Percentiles rank a stretch among this genome's conserved stretches.
Conservation (phyloP, 192 early-diverging fungal genomes). For the Entrophospora sp. region DNA sequence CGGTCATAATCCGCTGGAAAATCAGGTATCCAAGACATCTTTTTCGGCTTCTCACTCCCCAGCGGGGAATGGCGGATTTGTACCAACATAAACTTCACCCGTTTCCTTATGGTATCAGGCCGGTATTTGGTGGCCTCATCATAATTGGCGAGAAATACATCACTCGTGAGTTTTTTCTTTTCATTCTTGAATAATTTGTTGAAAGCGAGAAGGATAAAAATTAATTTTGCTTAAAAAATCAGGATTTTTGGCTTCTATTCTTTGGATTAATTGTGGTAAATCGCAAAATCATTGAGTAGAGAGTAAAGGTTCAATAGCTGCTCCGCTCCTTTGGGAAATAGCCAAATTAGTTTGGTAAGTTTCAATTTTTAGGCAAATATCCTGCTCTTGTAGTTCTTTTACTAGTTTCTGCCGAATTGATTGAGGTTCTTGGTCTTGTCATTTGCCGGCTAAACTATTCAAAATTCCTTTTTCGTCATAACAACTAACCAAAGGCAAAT, state of each 20-base stretch:
- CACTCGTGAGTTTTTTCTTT: not conserved
- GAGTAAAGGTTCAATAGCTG: not conserved
- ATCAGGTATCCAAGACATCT: constrained; percentile 98
- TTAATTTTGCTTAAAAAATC: constrained; percentile 1
- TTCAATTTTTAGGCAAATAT: not conserved
- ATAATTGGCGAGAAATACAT: constrained; percentile 14
- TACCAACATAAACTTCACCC: constrained; percentile 1
- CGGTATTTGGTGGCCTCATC: not conserved
- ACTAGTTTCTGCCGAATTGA: not conserved
- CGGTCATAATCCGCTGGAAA: constrained; percentile 89
- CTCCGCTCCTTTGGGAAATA: not conserved
- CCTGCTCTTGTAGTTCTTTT: not conserved
- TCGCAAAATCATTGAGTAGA: constrained; percentile 5
- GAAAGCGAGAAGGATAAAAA: not conserved
- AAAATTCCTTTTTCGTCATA: constrained; percentile 10
- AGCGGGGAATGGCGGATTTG: not conserved
- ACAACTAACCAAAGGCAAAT: constrained; percentile 2
- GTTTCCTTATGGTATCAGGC: constrained; percentile 9
- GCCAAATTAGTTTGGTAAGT: constrained; percentile 8
- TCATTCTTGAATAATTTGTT: not conserved
- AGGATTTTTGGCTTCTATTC: not conserved
- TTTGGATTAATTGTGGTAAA: not conserved
- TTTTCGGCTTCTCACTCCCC: constrained; percentile 38
- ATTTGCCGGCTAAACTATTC: not conserved
- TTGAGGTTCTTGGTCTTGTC: not conserved